These are phyloP conservation scores for Phytophthora europaea DNA, from an alignment of 352 stramenopile species.

Conservation along the genomic window DNA sequence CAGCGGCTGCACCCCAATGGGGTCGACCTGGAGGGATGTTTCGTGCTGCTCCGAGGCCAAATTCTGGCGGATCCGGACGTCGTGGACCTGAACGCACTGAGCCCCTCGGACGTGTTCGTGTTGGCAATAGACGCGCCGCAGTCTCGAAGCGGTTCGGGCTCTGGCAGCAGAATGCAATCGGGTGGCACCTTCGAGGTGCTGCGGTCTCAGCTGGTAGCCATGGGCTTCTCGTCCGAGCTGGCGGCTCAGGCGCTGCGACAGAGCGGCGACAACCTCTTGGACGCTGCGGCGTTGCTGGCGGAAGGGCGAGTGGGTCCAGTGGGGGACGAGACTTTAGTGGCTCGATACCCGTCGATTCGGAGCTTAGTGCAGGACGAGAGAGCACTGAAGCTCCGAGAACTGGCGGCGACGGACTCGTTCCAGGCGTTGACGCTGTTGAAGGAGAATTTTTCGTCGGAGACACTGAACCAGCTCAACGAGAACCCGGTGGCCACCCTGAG, in stretches of 20 bases:
- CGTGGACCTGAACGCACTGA: slow-evolving; percentile 65
- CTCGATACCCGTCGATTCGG: slow-evolving; percentile 21
- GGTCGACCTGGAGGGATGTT: slow-evolving; percentile 39
- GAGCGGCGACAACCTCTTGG: slow-evolving; percentile 43
- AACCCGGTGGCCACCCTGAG: slow-evolving; percentile 51
- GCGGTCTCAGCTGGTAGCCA: slow-evolving; percentile 62
- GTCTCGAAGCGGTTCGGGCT: not conserved
- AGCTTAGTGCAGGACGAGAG: slow-evolving; percentile 33
- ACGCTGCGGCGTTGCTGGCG: slow-evolving; percentile 51
- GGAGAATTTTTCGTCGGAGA: slow-evolving; percentile 47
- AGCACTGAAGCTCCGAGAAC: slow-evolving; percentile 38
- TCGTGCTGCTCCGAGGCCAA: slow-evolving; percentile 62
- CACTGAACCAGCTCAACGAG: slow-evolving; percentile 55
- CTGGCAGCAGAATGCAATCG: slow-evolving; percentile 22
- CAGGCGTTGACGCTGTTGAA: slow-evolving; percentile 63
- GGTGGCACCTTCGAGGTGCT: slow-evolving; percentile 20
- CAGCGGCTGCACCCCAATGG: slow-evolving; percentile 11
- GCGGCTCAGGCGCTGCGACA: slow-evolving; percentile 42
- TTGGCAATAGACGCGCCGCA: slow-evolving; percentile 51
- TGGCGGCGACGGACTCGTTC: slow-evolving; percentile 49
- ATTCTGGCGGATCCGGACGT: slow-evolving; percentile 71
- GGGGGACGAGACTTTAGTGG: not conserved
- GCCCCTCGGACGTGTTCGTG: slow-evolving; percentile 69
- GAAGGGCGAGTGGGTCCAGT: slow-evolving; percentile 18
- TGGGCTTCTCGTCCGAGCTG: slow-evolving; percentile 57